phyloP scores from a whole-genome alignment of 2,329 filamentous ascomycete species.

The Pezicula neosporulosa region DNA sequence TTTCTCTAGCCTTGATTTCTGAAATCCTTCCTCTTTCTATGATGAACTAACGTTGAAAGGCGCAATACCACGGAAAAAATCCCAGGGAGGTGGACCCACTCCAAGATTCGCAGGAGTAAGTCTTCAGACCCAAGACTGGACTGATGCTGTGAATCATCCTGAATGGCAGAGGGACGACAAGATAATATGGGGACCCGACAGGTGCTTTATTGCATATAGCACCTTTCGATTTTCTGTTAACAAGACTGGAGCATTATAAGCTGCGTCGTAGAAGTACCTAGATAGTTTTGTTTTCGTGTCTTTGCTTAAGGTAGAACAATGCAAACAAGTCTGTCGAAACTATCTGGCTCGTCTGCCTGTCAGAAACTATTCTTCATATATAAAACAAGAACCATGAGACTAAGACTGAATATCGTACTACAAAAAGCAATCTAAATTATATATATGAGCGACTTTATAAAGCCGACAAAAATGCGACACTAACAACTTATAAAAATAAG shows the following conservation, averaged over 20 bases:
- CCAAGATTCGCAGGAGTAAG: background rate
- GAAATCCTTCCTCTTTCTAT: background rate
- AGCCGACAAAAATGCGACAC: no score
- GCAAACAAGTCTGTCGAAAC: no score
- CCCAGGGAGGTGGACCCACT: background rate
- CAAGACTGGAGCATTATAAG: background rate
- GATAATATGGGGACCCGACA: background rate
- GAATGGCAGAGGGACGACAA: background rate
- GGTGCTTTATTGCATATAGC: background rate
- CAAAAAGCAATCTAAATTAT: background rate
- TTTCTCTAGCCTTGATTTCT: background rate
- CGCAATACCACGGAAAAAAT: background rate
- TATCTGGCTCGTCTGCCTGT: background rate
- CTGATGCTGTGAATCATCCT: background rate
- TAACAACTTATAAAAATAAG: no score
- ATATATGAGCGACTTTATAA: background rate
- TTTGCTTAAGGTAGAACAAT: no score
- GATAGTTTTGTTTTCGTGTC: no score
- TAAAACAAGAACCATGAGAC: background rate
- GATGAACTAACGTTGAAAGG: background rate
- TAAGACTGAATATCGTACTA: background rate
- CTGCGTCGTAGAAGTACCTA: background rate
- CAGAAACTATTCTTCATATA: background rate
- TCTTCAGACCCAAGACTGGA: background rate
- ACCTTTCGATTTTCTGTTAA: background rate